Evolutionary conservation across 192 early-diverging fungal genomes (phyloP).

Genomic region (Backusella circina): DNA sequence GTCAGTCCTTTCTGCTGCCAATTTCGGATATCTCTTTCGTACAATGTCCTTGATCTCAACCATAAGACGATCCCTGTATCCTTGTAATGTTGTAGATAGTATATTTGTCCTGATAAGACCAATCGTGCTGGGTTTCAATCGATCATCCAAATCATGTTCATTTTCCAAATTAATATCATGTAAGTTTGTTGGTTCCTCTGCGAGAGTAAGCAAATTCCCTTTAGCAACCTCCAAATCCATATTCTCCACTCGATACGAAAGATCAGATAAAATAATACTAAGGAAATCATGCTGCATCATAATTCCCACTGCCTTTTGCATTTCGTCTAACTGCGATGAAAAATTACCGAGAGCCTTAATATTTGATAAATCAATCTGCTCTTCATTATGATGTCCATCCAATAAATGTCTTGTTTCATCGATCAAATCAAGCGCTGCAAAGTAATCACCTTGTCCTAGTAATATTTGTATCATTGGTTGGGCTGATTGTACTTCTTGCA

Average conservation of each 20-base stretch:
- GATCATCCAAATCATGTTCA: conserved; percentile 17
- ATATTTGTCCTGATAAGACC: conserved; percentile 76
- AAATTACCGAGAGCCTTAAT: conserved; percentile 59
- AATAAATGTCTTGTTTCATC: conserved; percentile 69
- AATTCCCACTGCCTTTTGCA: conserved; percentile 59
- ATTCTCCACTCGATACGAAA: conserved; percentile 47
- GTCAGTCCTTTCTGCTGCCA: conserved; percentile 31
- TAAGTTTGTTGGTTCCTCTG: background rate
- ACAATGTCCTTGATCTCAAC: conserved; percentile 74
- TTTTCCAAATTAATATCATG: conserved; percentile 8
- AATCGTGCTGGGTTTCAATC: conserved; percentile 69
- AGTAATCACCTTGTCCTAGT: conserved; percentile 76
- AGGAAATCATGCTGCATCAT: conserved; percentile 78
- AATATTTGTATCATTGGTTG: conserved; percentile 84
- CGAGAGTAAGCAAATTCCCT: background rate
- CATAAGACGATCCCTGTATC: conserved; percentile 74
- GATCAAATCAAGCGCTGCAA: conserved; percentile 86
- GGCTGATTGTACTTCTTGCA: conserved; percentile 73
- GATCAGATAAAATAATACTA: conserved; percentile 57
- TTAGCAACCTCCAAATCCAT: conserved; percentile 39
- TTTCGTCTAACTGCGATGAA: conserved; percentile 56
- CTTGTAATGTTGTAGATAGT: conserved; percentile 62
- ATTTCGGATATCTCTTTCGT: conserved; percentile 58
- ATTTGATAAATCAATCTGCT: conserved; percentile 44
- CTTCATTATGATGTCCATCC: conserved; percentile 38